Conservation (phyloP, 164 flowering plant species). For the Nymphaea colorata region DNA sequence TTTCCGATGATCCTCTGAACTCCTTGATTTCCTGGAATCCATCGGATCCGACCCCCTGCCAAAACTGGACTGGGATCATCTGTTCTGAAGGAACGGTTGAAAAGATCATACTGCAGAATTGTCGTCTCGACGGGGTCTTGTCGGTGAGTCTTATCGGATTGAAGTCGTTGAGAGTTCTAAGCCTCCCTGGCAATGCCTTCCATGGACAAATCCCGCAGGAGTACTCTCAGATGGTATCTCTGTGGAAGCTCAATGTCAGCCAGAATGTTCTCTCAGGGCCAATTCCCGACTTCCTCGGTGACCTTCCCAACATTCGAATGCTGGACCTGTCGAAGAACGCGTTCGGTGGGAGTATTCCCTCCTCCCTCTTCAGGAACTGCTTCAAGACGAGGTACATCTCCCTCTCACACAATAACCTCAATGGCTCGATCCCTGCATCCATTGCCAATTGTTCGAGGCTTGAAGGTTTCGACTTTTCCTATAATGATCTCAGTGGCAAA, state of each 20-base stretch:
- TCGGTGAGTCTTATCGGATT: conserved; percentile 65
- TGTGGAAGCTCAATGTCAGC: conserved; percentile 92
- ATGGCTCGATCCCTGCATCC: conserved; percentile 54
- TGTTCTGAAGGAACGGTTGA: conserved; percentile 59
- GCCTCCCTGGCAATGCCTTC: conserved; percentile 70
- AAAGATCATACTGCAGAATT: conserved; percentile 68
- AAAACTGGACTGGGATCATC: conserved; percentile 44
- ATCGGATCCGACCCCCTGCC: conserved; percentile 34
- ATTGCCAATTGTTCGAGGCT: conserved; percentile 53
- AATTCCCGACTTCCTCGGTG: conserved; percentile 76
- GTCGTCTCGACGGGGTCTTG: conserved; percentile 55
- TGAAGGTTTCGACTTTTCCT: conserved; percentile 68
- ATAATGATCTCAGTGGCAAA: conserved; percentile 53
- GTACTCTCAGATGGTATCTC: conserved; percentile 30
- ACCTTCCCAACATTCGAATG: conserved; percentile 47
- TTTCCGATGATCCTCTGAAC: conserved; percentile 56
- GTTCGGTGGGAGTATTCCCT: conserved; percentile 56
- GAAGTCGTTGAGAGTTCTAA: conserved; percentile 44
- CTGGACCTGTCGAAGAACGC: conserved; percentile 84
- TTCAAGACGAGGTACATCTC: conserved; percentile 60
- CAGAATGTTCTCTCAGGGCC: conserved; percentile 69
- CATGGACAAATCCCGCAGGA: conserved; percentile 61
- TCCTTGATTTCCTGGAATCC: conserved; percentile 54
- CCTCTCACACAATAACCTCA: conserved; percentile 54
- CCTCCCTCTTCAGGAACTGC: conserved; percentile 51